Base-by-base conservation (phyloP, 2,329 filamentous ascomycete species). In the Fusarium torulosum region DNA sequence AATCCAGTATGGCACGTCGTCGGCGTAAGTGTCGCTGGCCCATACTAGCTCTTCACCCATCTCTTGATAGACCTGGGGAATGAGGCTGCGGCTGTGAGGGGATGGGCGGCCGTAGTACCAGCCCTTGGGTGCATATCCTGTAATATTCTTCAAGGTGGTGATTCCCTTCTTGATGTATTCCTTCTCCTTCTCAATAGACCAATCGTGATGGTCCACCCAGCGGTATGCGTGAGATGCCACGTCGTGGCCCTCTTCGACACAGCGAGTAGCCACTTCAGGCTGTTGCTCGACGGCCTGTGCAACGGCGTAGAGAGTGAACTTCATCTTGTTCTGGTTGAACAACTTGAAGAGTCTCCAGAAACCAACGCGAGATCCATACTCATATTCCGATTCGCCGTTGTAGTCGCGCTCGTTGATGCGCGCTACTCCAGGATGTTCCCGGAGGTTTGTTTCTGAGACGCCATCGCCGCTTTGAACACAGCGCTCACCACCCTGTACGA, bases 81-180 rank as follows among this genome's bases (percentile, higher is more conserved):
- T 20, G 0, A 60, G 7, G 17, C 37, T 23, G 0, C 57, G 53
- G 3, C 57, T 60, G 8, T 25, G 57, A 0, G 57, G 44, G 0
- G 57, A 59, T 0, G 54, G 57, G 2, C 57, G 57, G 2, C 57
- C 57, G 6, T 60, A 60, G 20, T 60, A 59, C 54, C 57, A 60
- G 4, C 57, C 57, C 8, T n/a, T 60, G 2, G 54, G 57, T 0
- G 31, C 57, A 15, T 59, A 59, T 13, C 57, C 57, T 2, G 44
- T 59, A 3, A 59, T 10, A 9, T 4, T 21, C 20, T 59, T 59
- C 7, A 60, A 10, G 9, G 38, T 53, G 0, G 17, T 20, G 3
- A 53, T 19, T 0, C 25, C 55, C 17, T 33, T 60, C 7, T 15
- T 45, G 2, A 60, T 53, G 4, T 41, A 44, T 3, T 53, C 15